Base-by-base conservation (phyloP, 2,329 filamentous ascomycete species). In the Westerdykella aurantiaca region DNA sequence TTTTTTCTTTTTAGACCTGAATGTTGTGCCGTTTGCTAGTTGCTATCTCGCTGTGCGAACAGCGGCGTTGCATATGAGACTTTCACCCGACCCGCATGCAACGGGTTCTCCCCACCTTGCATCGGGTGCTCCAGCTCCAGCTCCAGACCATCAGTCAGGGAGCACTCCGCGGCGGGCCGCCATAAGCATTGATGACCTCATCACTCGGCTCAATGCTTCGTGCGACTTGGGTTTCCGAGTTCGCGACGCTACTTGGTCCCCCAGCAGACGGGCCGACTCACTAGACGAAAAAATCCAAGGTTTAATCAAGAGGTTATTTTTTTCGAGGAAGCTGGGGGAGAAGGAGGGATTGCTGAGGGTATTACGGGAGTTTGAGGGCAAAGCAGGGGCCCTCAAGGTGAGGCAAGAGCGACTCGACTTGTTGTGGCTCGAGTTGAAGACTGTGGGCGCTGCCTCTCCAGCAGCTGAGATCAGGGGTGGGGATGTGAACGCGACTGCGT, bases 241-340 rank as follows among this genome's bases (percentile, higher is more conserved):
- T 6, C 48, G 51, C 13, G 45, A 43, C 3, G 25, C 37, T 4
- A 43, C n/a, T 3, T 57, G 53, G 50, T 63, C 63, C 2, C 63
- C 62, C 2, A 43, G 34, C 9, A 52, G 38, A 25, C 42, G 34
- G 10, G 38, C 37, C 11, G 44, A 46, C 17, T 41, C 39, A 3
- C 34, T 42, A 6, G 41, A 45, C 5, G 54, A 58, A 3, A 52
- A 46, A 13, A 44, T 57, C 2, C 51, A 45, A 14, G 42, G 34
- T 0, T 22, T 38, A 6, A 50, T 68, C 17, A 43, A 61, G 23
- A 38, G 18, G 5, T 42, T 61, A 0, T 60, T 52, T 41, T 66
- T 39, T 7, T 42, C 42, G 0, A 29, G 25, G 11, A 29, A 21
- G 18, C 18, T 21, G 3, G 18, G 25, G 11, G 25, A 29, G 7